Evolutionary conservation across 768 basidiomycete species (phyloP).

Genomic region (Boletus barrowsii): DNA sequence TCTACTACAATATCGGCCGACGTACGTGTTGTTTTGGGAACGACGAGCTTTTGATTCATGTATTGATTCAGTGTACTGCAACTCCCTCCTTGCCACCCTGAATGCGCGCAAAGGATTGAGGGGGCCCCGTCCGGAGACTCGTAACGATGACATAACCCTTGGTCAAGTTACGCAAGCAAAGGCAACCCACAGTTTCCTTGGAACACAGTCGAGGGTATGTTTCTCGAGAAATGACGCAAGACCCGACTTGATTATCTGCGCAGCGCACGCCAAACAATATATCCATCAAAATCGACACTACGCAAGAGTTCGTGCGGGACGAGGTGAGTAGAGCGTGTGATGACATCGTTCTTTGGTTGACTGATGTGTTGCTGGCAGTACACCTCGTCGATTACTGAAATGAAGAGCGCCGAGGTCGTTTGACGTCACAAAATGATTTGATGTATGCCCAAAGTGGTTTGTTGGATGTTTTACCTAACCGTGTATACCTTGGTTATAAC

Average conservation of each 20-base stretch:
- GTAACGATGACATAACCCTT: slow-evolving; percentile 11
- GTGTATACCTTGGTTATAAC: too few relatives aligned
- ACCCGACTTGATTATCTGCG: not conserved
- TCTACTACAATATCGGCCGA: slow-evolving; percentile 59
- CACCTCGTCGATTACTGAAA: not conserved
- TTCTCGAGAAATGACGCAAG: not conserved
- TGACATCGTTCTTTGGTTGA: not conserved
- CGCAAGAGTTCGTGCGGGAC: slow-evolving; percentile 48
- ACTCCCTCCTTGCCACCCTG: slow-evolving; percentile 58
- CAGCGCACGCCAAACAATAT: slow-evolving; percentile 43
- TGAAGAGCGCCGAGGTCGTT: slow-evolving; percentile 9
- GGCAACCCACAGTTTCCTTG: not conserved
- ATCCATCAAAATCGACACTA: slow-evolving; percentile 65
- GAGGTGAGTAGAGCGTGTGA: slow-evolving; percentile 17
- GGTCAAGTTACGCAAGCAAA: slow-evolving; percentile 2
- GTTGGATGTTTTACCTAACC: not conserved
- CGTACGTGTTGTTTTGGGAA: slow-evolving; percentile 36
- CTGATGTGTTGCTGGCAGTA: not conserved
- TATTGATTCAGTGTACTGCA: slow-evolving; percentile 47
- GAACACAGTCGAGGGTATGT: slow-evolving; percentile 9
- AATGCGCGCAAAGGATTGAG: slow-evolving; percentile 53
- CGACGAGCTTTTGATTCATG: not conserved
- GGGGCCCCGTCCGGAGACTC: not conserved
- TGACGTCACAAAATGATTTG: not conserved
- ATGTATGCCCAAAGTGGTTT: not conserved